A percentile compares a stretch with the other conserved stretches of the same genome.
Conservation (phyloP, 2,329 filamentous ascomycete species). For the Ilyonectria robusta region DNA sequence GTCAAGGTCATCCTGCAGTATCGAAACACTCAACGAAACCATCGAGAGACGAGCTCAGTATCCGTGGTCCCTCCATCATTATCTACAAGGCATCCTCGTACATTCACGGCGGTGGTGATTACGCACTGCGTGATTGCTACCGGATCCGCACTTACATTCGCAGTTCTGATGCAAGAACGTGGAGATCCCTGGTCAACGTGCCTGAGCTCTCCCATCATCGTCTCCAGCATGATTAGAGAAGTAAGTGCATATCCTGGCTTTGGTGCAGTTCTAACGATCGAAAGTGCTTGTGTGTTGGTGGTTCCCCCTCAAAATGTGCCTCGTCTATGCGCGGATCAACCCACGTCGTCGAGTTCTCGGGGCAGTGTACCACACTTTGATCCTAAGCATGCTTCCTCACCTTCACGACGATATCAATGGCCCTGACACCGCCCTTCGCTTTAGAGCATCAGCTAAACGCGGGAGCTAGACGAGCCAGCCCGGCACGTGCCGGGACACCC, state of each 20-base stretch:
- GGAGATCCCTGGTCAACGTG: background rate
- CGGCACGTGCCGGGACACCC: constrained; percentile 22
- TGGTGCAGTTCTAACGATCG: background rate
- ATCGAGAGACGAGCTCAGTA: background rate
- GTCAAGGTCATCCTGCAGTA: background rate
- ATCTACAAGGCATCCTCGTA: background rate
- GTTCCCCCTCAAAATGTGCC: no score
- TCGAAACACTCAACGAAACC: constrained; percentile 5
- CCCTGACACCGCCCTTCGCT: constrained; percentile 12
- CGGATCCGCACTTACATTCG: background rate
- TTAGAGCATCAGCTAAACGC: constrained; percentile 18
- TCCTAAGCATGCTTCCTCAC: background rate
- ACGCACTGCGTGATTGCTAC: constrained; percentile 1
- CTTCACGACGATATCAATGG: background rate
- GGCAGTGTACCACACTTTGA: no score
- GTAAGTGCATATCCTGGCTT: constrained; percentile 1
- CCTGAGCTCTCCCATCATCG: background rate
- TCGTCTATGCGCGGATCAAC: no score
- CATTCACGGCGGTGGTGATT: background rate
- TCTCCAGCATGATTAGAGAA: constrained; percentile 1
- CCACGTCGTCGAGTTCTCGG: no score
- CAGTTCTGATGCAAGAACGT: constrained; percentile 1
- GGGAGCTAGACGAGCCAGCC: constrained; percentile 1
- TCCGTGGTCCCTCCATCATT: background rate
- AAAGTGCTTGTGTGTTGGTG: background rate